phyloP scores from a whole-genome alignment of 306 rosid genomes.

The Sesbania bispinosa region DNA sequence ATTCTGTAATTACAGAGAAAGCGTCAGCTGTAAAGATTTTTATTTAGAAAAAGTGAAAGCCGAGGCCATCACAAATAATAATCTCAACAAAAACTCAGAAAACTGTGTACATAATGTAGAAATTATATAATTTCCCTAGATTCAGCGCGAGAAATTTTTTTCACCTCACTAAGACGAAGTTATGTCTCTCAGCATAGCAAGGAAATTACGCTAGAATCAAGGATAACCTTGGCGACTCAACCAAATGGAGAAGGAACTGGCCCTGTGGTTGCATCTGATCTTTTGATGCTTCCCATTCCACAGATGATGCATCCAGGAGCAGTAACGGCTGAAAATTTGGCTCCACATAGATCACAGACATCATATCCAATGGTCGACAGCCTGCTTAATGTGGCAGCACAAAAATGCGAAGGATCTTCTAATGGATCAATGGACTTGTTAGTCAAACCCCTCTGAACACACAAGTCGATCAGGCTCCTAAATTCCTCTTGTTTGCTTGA shows the following conservation, averaged over 20 bases:
- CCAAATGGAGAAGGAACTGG: conserved; percentile 94
- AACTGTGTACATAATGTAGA: neutral
- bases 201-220: too few species aligned
- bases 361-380: conserved; percentile 94
- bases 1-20: neutral
- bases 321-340: conserved; percentile 82
- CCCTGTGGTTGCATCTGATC: conserved; percentile 87
- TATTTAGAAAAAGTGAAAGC: too few species aligned
- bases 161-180: conserved; percentile 6
- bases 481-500: conserved; percentile 85
- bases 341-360: conserved; percentile 94
- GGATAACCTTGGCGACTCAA: conserved; percentile 27
- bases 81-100: too few species aligned
- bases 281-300: conserved; percentile 96
- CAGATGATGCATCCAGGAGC: conserved; percentile 93
- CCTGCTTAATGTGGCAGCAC: conserved; percentile 91
- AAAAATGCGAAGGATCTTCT: conserved; percentile 93
- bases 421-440: conserved; percentile 92
- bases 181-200: neutral
- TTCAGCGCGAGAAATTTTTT: neutral
- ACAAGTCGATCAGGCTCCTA: conserved; percentile 76
- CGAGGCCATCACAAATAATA: too few species aligned
- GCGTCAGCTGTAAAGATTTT: too few species aligned
- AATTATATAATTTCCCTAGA: conserved; percentile 7
- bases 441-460: conserved; percentile 84